Evolutionary conservation across 2,329 filamentous ascomycete genomes (phyloP).

Genomic region (Scleromitrula shiraiana): DNA sequence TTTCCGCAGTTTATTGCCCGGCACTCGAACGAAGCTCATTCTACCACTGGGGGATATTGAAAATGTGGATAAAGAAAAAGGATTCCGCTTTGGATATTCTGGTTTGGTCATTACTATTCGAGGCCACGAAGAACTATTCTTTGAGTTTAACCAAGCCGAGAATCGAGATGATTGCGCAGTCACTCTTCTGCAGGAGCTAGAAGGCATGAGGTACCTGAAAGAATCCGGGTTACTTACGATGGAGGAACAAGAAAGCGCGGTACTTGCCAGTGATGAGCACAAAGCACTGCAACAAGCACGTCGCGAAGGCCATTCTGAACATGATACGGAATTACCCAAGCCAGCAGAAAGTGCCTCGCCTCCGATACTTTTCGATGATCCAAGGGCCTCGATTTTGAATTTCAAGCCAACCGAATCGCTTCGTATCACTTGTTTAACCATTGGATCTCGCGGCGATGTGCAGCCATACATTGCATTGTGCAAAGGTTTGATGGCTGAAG

Average conservation of each 20-base stretch:
- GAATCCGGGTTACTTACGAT: slow-evolving; percentile 61
- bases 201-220: slow-evolving; percentile 60
- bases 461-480: slow-evolving; percentile 96
- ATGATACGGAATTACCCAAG: slow-evolving; percentile 43
- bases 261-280: slow-evolving; percentile 72
- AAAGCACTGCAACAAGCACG: slow-evolving; percentile 72
- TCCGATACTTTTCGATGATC: slow-evolving; percentile 82
- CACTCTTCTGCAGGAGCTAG: slow-evolving; percentile 68
- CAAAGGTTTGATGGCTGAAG: slow-evolving; percentile 80
- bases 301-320: slow-evolving; percentile 41
- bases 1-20: slow-evolving; percentile 84
- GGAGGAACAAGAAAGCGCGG: slow-evolving; percentile 62
- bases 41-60: slow-evolving; percentile 86
- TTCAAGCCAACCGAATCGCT: slow-evolving; percentile 79
- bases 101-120: slow-evolving; percentile 88
- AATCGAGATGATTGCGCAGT: slow-evolving; percentile 83
- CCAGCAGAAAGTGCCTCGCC: slow-evolving; percentile 50
- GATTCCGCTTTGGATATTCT: slow-evolving; percentile 84
- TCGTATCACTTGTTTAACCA: slow-evolving; percentile 86
- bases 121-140: slow-evolving; percentile 92
- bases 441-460: slow-evolving; percentile 90
- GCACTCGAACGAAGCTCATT: slow-evolving; percentile 86
- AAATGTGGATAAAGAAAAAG: slow-evolving; percentile 89
- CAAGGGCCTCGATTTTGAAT: slow-evolving; percentile 77
- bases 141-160: slow-evolving; percentile 76